A percentile compares a stretch with the other conserved stretches of the same genome.
Evolutionary conservation across 1,284 basidiomycete species (phyloP).

Genomic region (Spongiforma sp.): DNA sequence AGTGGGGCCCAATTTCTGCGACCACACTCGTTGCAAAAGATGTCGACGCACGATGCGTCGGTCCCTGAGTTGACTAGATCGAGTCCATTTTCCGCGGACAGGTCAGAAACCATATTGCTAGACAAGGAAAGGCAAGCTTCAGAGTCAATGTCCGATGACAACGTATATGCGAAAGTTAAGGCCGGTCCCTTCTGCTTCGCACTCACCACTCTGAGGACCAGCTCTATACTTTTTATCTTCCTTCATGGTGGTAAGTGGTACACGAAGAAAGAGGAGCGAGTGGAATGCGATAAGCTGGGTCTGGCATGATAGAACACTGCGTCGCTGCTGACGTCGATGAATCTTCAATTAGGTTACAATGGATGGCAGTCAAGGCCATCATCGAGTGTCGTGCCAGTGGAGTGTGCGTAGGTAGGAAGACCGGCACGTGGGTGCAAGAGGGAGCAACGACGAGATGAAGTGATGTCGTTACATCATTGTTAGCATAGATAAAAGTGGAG

Average conservation of each 20-base stretch:
- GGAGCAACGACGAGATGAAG: too few relatives aligned
- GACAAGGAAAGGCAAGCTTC: constrained; percentile 16
- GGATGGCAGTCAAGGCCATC: background rate
- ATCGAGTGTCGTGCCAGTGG: too few relatives aligned
- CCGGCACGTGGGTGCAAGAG: too few relatives aligned
- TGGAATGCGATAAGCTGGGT: background rate
- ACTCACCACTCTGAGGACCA: background rate
- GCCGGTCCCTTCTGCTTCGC: constrained; percentile 1
- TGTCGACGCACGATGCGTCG: constrained; percentile 2
- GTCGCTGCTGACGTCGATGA: background rate
- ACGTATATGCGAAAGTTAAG: background rate
- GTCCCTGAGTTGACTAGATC: constrained; percentile 1
- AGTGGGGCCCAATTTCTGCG: constrained; percentile 2
- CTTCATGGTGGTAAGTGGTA: constrained; percentile 12
- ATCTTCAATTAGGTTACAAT: background rate
- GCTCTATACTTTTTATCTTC: background rate
- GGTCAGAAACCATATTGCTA: constrained; percentile 6
- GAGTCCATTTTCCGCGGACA: background rate
- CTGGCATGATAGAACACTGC: background rate
- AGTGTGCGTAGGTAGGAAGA: too few relatives aligned
- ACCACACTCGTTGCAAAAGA: constrained; percentile 31
- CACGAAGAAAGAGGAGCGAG: background rate
- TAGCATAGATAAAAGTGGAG: too few relatives aligned
- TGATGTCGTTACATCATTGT: too few relatives aligned
- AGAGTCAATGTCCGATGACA: constrained; percentile 4